A percentile compares a stretch with the other conserved stretches of the same genome.
These are phyloP conservation scores for Lipomyces sp. DNA, from an alignment of 805 yeast genomes.

Conservation along the genomic window DNA sequence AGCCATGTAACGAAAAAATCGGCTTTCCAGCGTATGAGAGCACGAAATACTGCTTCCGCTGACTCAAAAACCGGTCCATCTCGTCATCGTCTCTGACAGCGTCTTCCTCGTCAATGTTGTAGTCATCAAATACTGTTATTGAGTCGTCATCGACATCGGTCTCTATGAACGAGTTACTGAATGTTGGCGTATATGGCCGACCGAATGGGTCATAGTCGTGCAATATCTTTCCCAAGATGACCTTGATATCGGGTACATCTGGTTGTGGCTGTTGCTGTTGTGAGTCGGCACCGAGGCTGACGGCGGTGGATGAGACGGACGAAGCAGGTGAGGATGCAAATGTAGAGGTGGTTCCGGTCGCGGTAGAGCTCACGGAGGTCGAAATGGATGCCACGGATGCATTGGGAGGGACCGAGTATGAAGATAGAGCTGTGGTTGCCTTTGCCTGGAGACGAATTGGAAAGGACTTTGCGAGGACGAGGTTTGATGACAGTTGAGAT, in stretches of 20 bases:
- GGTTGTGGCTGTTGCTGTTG: background rate
- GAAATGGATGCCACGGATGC: slow-evolving; percentile 8
- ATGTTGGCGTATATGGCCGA: slow-evolving; percentile 14
- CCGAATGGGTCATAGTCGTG: slow-evolving; percentile 21
- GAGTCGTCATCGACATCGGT: slow-evolving; percentile 29
- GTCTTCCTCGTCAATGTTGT: slow-evolving; percentile 31
- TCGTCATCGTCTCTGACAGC: slow-evolving; percentile 24
- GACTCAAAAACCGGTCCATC: slow-evolving; percentile 37
- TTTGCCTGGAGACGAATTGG: slow-evolving; percentile 29
- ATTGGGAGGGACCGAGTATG: slow-evolving; percentile 16
- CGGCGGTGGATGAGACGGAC: slow-evolving; percentile 15
- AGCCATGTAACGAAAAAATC: slow-evolving; percentile 72
- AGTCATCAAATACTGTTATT: slow-evolving; percentile 30
- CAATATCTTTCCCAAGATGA: slow-evolving; percentile 20
- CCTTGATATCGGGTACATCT: slow-evolving; percentile 15
- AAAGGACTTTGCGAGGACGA: slow-evolving; percentile 22
- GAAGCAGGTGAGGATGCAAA: slow-evolving; percentile 17
- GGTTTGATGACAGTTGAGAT: slow-evolving; percentile 11
- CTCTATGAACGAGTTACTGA: slow-evolving; percentile 26
- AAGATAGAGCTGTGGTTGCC: slow-evolving; percentile 33
- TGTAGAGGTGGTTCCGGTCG: slow-evolving; percentile 6
- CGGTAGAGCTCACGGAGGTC: slow-evolving; percentile 8
- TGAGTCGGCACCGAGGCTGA: background rate
- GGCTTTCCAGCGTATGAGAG: slow-evolving; percentile 87
- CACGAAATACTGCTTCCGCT: slow-evolving; percentile 68